phyloP scores from a whole-genome alignment of 352 stramenopile species.

The Phytophthora constricta region DNA sequence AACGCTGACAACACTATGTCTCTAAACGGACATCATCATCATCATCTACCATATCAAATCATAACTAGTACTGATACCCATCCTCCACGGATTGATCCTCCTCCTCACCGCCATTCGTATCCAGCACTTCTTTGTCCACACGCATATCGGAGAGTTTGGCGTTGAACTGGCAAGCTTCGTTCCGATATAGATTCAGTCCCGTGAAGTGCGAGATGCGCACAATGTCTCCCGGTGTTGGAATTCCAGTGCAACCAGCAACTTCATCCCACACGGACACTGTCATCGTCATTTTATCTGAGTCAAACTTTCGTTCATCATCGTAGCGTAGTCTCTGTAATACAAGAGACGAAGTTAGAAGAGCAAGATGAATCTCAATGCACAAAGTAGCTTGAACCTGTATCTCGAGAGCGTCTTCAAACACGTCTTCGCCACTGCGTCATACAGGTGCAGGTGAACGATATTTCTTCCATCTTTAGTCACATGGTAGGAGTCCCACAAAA shows the following conservation, averaged over 20 bases:
- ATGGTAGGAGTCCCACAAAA: slow-evolving; percentile 8
- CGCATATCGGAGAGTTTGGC: background rate
- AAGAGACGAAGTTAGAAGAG: too few species aligned
- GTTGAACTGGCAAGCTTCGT: slow-evolving; percentile 9
- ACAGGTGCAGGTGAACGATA: slow-evolving; percentile 3
- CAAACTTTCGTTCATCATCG: background rate
- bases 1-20: too few species aligned
- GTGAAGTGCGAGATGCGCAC: slow-evolving; percentile 8
- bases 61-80: too few species aligned
- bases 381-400: background rate
- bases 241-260: background rate
- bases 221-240: background rate
- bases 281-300: slow-evolving; percentile 1
- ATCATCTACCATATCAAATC: too few species aligned
- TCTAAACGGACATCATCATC: too few species aligned
- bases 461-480: background rate
- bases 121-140: background rate
- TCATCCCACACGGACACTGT: background rate
- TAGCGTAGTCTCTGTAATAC: slow-evolving; percentile 1
- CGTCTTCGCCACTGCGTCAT: background rate
- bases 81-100: background rate
- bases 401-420: background rate
- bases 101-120: background rate
- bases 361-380: background rate
- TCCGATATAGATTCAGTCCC: background rate